Percentiles rank a stretch among this genome's conserved stretches.
Evolutionary conservation across 1,139 yeast genomes (phyloP).

Genomic region (Suzukiozyma palmioleophila): DNA sequence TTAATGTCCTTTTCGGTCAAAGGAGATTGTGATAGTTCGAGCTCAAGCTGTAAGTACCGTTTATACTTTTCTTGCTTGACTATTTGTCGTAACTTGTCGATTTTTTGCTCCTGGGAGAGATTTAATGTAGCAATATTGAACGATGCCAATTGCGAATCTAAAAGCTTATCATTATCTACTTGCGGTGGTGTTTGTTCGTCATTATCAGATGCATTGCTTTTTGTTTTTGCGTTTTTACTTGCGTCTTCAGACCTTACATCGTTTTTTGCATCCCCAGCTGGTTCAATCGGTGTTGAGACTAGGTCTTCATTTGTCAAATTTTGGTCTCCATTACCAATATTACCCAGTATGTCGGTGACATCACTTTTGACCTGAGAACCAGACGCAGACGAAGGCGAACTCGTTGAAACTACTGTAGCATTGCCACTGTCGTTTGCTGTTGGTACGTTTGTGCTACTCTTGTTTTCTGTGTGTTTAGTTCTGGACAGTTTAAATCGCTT

Average conservation of each 20-base stretch:
- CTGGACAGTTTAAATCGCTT: neutral
- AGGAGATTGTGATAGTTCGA: constrained; percentile 7
- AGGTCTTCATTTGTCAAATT: too few relatives aligned
- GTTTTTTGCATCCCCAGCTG: too few relatives aligned
- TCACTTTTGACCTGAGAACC: too few relatives aligned
- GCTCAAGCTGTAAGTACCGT: constrained; percentile 10
- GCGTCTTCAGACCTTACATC: too few relatives aligned
- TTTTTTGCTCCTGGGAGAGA: constrained; percentile 9
- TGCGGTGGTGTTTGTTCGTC: constrained; percentile 28
- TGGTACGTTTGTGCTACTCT: too few relatives aligned
- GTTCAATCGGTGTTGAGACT: too few relatives aligned
- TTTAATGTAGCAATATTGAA: constrained; percentile 7
- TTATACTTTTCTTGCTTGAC: constrained; percentile 10
- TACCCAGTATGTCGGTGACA: too few relatives aligned
- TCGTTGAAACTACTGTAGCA: too few relatives aligned
- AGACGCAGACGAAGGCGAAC: too few relatives aligned
- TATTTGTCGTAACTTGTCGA: constrained; percentile 9
- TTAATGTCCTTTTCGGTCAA: constrained; percentile 10
- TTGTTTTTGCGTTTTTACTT: neutral
- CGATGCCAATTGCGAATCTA: constrained; percentile 10
- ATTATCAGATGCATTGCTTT: constrained; percentile 6
- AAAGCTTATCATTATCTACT: constrained; percentile 22
- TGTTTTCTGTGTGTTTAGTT: neutral
- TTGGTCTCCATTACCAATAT: too few relatives aligned
- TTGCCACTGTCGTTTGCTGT: too few relatives aligned